Evolutionary conservation across 768 basidiomycete species (phyloP), one percentile per base, ranked within the genome.

Genomic region (Hemileccinum rubropunctum): DNA sequence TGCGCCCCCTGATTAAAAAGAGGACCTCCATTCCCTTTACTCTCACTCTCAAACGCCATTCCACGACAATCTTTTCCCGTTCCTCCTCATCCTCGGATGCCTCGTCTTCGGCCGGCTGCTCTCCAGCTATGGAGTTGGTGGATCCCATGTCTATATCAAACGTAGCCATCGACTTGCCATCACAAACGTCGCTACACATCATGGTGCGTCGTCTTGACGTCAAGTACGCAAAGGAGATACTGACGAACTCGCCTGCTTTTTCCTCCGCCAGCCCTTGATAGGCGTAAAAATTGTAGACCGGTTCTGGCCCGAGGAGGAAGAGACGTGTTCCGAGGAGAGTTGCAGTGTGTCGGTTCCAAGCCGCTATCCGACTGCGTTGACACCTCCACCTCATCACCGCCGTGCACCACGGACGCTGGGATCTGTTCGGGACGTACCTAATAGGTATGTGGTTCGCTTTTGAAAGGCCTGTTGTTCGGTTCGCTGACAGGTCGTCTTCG

Each of bases 221-320:
- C 43, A 38, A 44, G 27, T 20, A 1, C 27, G 12, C 10, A 33
- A 17, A 18, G 12, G 26, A 21, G 23, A 39, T 27, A 47, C 42
- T 62, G 48, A 65, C 51, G 27, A 23, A 23, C 23, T 23, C 23
- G 23, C 23, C 6, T 23, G 23, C 6, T 23, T 50, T 21, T 3
- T 30, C 8, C 8, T 40, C 21, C 23, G 17, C 30, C 41, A 67
- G 65, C 65, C 63, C 18, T 43, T 50, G 9, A 57, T 69, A 47
- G 65, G 65, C 26, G 44, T 56, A 3, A 67, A 62, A 53, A 67
- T 67, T 0, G 26, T 62, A 17, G 67, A 69, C 28, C 52, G 54
- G 2, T 67, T 67, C 53, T 69, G 65, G 62, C 65, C 67, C 44
- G 61, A 66, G 50, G 67, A 66, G 21, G 66, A 66, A 35, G 42